Evolutionary conservation across 352 stramenopile genomes (phyloP), one percentile per base, ranked within the genome.

Genomic region (Peronospora belbahrii): DNA sequence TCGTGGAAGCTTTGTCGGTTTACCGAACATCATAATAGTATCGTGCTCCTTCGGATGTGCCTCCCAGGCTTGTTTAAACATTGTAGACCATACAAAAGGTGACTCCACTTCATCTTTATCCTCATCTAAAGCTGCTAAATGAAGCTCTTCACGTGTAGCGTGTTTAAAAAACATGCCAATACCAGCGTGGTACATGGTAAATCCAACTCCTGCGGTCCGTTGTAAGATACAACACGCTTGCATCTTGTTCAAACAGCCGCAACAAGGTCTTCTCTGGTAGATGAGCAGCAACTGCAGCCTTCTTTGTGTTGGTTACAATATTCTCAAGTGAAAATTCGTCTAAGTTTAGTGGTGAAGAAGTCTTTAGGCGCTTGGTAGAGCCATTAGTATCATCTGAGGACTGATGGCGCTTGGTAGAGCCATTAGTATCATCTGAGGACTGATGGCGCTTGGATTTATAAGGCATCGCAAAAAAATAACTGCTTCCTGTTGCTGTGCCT

Each of bases 11-110:
- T 61, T 62, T 8, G 65, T 59, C 6, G 62, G 52, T 46, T 77
- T 81, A 15, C 74, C 74, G 52, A 85, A 89, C 44, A 90, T 60
- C 58, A 79, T 75, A 25, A 94, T 78, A 5, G 61, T 71, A 39
- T 86, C 72, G 14, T 70, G 48, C 7, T 84, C 41, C 20, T 51
- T 33, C 17, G 83, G 83, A 35, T 92, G 83, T 6, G 70, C 46
- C 2, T 70, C 44, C 79, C 81, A 94, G 6, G 85, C 50, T 4
- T 50, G 35, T 2, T 67, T 39, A 39, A 88, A 64, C 56, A 62
- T 41, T 1, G 3, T 48, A 9, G 51, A 39, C 60, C 56, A 65
- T 0, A 56, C 51, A 0, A 31, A 10, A 28, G 19, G 18, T 2
- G 15, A 6, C 13, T 43, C n/a, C 9, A 41, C 31, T 23, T 6